These are phyloP conservation scores for Cercospora sojina DNA, from an alignment of 2,329 filamentous ascomycete genomes.

Conservation along the genomic window DNA sequence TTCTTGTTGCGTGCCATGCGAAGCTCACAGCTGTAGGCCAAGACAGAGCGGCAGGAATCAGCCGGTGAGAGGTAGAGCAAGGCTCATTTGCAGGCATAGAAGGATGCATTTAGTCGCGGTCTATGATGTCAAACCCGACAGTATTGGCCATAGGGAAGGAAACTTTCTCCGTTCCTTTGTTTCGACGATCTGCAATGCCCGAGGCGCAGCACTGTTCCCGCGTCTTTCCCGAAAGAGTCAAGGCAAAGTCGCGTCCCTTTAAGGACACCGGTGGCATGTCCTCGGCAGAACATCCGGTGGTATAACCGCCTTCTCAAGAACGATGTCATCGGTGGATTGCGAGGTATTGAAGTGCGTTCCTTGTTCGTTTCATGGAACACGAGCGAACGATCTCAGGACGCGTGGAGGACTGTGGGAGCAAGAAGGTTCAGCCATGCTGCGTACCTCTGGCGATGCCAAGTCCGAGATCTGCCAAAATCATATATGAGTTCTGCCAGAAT, in stretches of 20 bases:
- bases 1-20: too few relatives aligned
- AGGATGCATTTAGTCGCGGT: not conserved
- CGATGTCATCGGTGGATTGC: too few relatives aligned
- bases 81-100: not conserved
- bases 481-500: not conserved
- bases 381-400: too few relatives aligned
- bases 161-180: not conserved
- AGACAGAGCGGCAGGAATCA: not conserved
- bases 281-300: too few relatives aligned
- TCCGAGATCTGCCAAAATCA: not conserved
- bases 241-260: too few relatives aligned
- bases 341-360: too few relatives aligned
- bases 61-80: not conserved
- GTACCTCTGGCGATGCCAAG: not conserved
- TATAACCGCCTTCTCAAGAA: too few relatives aligned
- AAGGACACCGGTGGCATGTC: too few relatives aligned
- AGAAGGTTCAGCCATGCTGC: not conserved
- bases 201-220: not conserved
- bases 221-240: constrained; percentile 1
- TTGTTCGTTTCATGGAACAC: too few relatives aligned
- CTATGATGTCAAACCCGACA: not conserved
- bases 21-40: too few relatives aligned
- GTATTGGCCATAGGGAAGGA: not conserved
- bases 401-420: not conserved
- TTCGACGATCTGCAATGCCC: not conserved